Conservation (phyloP, 495 filamentous ascomycete species). For the Chaetomium fimeti region DNA sequence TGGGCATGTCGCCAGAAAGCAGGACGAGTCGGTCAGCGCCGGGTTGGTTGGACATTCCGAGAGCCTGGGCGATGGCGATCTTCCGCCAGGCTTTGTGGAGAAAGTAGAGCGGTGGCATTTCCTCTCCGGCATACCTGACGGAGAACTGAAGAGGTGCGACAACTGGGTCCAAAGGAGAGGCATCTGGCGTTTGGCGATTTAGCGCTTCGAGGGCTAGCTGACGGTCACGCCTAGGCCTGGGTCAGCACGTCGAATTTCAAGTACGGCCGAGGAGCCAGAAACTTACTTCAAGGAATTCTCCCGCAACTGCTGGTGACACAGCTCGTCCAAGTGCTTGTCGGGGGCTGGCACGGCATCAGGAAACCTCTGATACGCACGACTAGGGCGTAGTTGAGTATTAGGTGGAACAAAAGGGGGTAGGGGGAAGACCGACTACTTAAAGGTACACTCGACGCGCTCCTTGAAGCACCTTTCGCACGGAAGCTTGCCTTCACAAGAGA, state of each 20-base stretch:
- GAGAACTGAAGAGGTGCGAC: constrained; percentile 22
- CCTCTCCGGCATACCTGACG: constrained; percentile 25
- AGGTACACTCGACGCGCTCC: constrained; percentile 26
- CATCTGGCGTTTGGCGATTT: background rate
- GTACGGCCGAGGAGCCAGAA: background rate
- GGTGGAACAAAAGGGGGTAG: background rate
- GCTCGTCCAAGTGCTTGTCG: background rate
- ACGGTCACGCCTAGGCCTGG: background rate
- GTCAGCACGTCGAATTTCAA: background rate
- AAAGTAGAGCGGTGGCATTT: constrained; percentile 29
- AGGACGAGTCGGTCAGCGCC: constrained; percentile 1
- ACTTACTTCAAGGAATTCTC: background rate
- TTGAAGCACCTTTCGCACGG: constrained; percentile 29
- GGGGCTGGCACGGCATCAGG: background rate
- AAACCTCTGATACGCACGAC: background rate
- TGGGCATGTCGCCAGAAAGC: constrained; percentile 25
- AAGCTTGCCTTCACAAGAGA: constrained; percentile 25
- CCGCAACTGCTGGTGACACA: background rate
- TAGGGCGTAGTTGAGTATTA: background rate
- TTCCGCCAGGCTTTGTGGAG: constrained; percentile 30
- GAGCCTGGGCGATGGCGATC: constrained; percentile 13
- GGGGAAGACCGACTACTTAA: constrained; percentile 9
- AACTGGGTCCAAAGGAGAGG: background rate
- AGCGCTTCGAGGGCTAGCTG: background rate
- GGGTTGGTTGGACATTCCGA: background rate